Evolutionary conservation across 2,329 filamentous ascomycete species (phyloP).

Genomic region (Pseudofabraea citricarpa): DNA sequence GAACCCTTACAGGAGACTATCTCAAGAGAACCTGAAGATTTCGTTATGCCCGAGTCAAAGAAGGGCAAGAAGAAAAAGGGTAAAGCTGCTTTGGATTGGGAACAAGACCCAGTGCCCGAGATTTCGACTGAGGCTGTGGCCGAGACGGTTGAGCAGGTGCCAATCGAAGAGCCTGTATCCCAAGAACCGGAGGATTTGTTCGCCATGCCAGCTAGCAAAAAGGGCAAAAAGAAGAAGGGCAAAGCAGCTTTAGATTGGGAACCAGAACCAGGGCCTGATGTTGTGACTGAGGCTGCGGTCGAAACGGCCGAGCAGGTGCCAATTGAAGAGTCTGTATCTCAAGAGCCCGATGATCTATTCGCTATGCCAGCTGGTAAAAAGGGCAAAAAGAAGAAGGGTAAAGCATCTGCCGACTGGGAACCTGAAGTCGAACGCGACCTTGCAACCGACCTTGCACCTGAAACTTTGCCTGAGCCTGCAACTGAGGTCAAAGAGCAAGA

Average conservation of each 20-base stretch:
- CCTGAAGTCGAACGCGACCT: not conserved
- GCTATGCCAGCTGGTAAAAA: slow-evolving; percentile 2
- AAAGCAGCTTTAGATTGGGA: not conserved
- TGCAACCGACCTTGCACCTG: not conserved
- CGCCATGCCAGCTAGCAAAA: slow-evolving; percentile 7
- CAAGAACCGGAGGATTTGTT: slow-evolving; percentile 2
- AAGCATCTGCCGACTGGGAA: slow-evolving; percentile 8
- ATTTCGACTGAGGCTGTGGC: slow-evolving; percentile 10
- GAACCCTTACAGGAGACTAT: too few species aligned
- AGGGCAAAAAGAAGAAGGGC: slow-evolving; percentile 22
- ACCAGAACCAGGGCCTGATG: not conserved
- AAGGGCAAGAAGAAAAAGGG: slow-evolving; percentile 37
- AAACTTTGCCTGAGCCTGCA: too few species aligned
- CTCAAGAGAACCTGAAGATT: not conserved
- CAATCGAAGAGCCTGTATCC: not conserved
- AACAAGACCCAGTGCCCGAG: slow-evolving; percentile 13
- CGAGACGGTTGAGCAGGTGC: too few species aligned
- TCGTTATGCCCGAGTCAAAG: slow-evolving; percentile 24
- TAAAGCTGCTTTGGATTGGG: slow-evolving; percentile 31
- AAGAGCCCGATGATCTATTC: too few species aligned
- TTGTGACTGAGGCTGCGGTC: not conserved
- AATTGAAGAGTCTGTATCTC: too few species aligned
- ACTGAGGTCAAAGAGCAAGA: too few species aligned
- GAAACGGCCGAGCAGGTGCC: too few species aligned
- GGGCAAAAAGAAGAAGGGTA: slow-evolving; percentile 5